Evolutionary conservation across 2,329 filamentous ascomycete genomes (phyloP), one percentile per base, ranked within the genome.

Genomic region (Fusarium sp.): DNA sequence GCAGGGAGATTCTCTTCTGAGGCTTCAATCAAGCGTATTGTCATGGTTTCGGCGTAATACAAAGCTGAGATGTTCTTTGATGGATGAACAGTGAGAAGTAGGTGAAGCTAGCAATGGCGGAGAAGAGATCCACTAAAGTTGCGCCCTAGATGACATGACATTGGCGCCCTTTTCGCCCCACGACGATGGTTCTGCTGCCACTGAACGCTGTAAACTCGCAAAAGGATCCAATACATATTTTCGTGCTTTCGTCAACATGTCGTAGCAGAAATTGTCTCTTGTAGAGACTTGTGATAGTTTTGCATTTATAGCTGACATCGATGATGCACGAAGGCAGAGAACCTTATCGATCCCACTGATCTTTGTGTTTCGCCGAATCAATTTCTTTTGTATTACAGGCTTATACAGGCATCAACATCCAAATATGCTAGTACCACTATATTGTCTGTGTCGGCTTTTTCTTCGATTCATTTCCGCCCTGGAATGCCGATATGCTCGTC

Each of bases 401-500:
- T 4, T 51, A 3, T 24, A 7, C 12, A 11, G 3, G 12, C 14
- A 36, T 52, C 6, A 26, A 20, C 6, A 36, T 35, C 6, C 8
- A 35, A 0, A 15, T 24, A 18, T 24, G 5, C 9, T 35, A 35
- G 6, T 2, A 24, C 9, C 9, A 15, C 9, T 33, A 33, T 12
- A 33, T 9, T 2, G 8, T 24, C 12, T 15, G 20, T 20, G 3
- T 15, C 3, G 15, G 9, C 9, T 49, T 36, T 8, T 20, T 28
- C 11, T 28, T 36, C 0, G 14, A 36, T 22, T 49, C 36, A 3
- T 17, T 28, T 4, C 12, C 41, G 10, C 24, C 13, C 10, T 36
- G 20, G 12, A 18, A 10, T 26, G 61, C 64, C 0, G 65, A 51
- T n/a, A 73, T 75, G 2, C 13, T 52, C 5, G 72, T 75, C 6